Evolutionary conservation across 108 stramenopile species (phyloP).

Genomic region (Pelagomonas calceolata): DNA sequence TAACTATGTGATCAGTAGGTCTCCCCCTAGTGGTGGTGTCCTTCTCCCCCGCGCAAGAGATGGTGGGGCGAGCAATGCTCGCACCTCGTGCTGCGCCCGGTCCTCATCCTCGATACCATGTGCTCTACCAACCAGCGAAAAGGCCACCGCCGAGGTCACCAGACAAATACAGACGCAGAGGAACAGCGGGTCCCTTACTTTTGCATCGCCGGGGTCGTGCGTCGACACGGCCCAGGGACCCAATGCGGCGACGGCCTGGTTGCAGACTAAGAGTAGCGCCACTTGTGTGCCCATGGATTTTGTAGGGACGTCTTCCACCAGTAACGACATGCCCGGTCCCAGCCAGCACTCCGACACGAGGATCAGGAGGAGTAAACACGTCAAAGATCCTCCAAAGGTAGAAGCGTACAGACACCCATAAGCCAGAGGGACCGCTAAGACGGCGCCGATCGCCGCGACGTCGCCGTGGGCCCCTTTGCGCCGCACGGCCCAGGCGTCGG

Average conservation of each 20-base stretch:
- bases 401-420: constrained; percentile 9
- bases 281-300: constrained; percentile 17
- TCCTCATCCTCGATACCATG: too few species aligned
- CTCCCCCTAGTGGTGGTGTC: too few species aligned
- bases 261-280: constrained; percentile 20
- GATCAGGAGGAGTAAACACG: constrained; percentile 6
- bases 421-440: constrained; percentile 8
- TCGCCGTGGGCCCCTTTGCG: constrained; percentile 10
- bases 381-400: constrained; percentile 6
- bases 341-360: constrained; percentile 27
- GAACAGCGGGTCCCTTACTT: constrained; percentile 8
- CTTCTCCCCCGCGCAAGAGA: too few species aligned
- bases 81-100: too few species aligned
- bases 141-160: not conserved
- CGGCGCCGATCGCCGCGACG: constrained; percentile 16
- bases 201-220: constrained; percentile 3
- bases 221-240: constrained; percentile 18
- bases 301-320: constrained; percentile 17
- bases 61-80: too few species aligned
- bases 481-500: constrained; percentile 6
- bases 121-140: too few species aligned
- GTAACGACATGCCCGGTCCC: constrained; percentile 22
- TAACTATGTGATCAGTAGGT: constrained; percentile 14
- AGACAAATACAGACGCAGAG: not conserved
- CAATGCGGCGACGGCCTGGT: constrained; percentile 10